Conservation (phyloP, 768 basidiomycete genomes). For the Chalciporus sphaerocephalus region DNA sequence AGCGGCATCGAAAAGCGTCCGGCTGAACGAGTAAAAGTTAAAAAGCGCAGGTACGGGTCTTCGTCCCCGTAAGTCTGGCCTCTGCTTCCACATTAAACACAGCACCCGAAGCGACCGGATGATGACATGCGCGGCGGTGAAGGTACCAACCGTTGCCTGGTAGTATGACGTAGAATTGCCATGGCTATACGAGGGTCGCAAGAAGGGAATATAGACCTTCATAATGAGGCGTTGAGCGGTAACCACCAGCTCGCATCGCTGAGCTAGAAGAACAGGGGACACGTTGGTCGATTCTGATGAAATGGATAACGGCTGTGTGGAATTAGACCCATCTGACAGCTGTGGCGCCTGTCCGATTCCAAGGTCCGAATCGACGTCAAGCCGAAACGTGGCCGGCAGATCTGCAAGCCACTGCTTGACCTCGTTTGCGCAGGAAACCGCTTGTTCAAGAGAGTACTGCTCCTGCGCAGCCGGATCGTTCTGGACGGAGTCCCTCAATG, state of each 20-base stretch:
- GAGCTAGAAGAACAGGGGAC: slow-evolving; percentile 41
- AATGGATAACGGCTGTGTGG: slow-evolving; percentile 5
- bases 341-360: slow-evolving; percentile 12
- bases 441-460: slow-evolving; percentile 56
- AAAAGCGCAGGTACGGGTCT: slow-evolving; percentile 43
- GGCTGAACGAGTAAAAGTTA: slow-evolving; percentile 56
- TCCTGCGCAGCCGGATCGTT: slow-evolving; percentile 24
- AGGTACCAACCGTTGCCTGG: slow-evolving; percentile 53
- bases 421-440: slow-evolving; percentile 52
- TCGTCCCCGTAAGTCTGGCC: slow-evolving; percentile 29
- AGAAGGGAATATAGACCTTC: slow-evolving; percentile 65
- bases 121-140: slow-evolving; percentile 64
- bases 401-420: slow-evolving; percentile 50
- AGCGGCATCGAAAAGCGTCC: slow-evolving; percentile 62
- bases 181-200: slow-evolving; percentile 36
- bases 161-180: slow-evolving; percentile 34
- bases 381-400: slow-evolving; percentile 48
- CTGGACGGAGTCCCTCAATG: slow-evolving; percentile 38
- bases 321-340: slow-evolving; percentile 2
- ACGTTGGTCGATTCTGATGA: slow-evolving; percentile 14
- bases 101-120: slow-evolving; percentile 48
- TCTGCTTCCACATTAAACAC: slow-evolving; percentile 37
- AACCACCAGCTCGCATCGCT: slow-evolving; percentile 58
- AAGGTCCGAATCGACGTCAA: slow-evolving; percentile 36
- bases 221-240: slow-evolving; percentile 58